Evolutionary conservation across 2,329 filamentous ascomycete species (phyloP), one percentile per base, ranked within the genome.

Genomic region (Aureobasidium sp.): DNA sequence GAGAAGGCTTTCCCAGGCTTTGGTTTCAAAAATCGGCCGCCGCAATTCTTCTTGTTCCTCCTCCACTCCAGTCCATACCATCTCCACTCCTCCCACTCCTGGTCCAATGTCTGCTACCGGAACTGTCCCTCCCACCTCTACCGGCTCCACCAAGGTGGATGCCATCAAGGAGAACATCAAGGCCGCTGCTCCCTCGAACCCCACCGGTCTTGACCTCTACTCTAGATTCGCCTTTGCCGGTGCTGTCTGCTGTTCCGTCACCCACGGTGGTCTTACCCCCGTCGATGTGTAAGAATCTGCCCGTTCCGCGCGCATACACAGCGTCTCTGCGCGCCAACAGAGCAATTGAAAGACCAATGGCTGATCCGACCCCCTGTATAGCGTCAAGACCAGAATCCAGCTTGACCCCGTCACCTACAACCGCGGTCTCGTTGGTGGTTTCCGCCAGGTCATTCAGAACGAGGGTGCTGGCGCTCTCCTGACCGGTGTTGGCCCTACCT

Each of bases 191-290:
- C 79, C 81, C n/a, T 70, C 76, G 69, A 81, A 84, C 76, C 81
- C 85, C 68, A 81, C 76, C 69, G 85, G 87, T 66, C 52, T 92
- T 69, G 81, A 77, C 65, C 90, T 99, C 72, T 97, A 97, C 87
- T 90, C 90, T 72, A 87, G 91, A 80, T 97, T 97, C 82, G 93
- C 94, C 80, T 89, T 99, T 73, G 92, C 94, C 73, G 94, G 94
- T 81, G 94, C 94, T 72, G 82, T 97, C 83, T 97, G 94, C 87
- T 99, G 94, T 81, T 94, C 92, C 72, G 82, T 97, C 81, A 99
- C 94, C 75, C 94, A 99, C 86, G 94, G 93, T 79, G 89, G 84
- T 74, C 87, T 97, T 73, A 99, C 94, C 71, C 94, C 94, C 75
- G 92, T 99, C 79, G 94, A 99, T 89, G 94, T 99, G 93, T 97